These are phyloP conservation scores for Penicillium dipodomyicola DNA, from an alignment of 495 filamentous ascomycete species.

Conservation along the genomic window DNA sequence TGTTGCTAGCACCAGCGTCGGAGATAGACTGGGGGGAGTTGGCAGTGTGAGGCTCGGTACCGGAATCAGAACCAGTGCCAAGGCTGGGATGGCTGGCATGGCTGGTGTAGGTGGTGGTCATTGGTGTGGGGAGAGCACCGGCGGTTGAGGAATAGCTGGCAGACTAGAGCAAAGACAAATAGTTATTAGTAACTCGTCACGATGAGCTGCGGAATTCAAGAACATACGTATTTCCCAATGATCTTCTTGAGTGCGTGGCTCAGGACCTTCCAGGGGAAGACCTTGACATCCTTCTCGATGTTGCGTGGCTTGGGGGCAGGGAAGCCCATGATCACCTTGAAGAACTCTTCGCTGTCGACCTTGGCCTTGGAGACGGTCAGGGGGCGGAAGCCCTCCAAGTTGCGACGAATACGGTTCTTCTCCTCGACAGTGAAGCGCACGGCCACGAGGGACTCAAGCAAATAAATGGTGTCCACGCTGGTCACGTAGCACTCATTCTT, in stretches of 20 bases:
- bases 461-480: slow-evolving; percentile 91
- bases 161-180: slow-evolving; percentile 31
- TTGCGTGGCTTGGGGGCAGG: slow-evolving; percentile 90
- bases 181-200: slow-evolving; percentile 18
- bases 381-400: slow-evolving; percentile 88
- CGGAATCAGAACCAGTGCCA: slow-evolving; percentile 41
- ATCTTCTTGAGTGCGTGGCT: slow-evolving; percentile 87
- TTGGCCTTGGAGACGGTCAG: slow-evolving; percentile 90
- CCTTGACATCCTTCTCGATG: slow-evolving; percentile 98
- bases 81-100: slow-evolving; percentile 13
- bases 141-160: slow-evolving; percentile 54
- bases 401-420: slow-evolving; percentile 95
- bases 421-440: slow-evolving; percentile 88
- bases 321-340: slow-evolving; percentile 99
- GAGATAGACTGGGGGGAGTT: slow-evolving; percentile 47
- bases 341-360: slow-evolving; percentile 88
- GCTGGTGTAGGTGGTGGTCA: slow-evolving; percentile 37
- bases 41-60: slow-evolving; percentile 39
- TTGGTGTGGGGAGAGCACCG: slow-evolving; percentile 40
- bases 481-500: slow-evolving; percentile 88
- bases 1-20: slow-evolving; percentile 34
- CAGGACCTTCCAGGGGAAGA: slow-evolving; percentile 90
- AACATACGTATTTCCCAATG: slow-evolving; percentile 94
- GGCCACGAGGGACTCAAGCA: slow-evolving; percentile 84
- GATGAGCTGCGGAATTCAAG: not conserved